Evolutionary conservation across 306 rosid species (phyloP).

Genomic region (Cicer bijugum): DNA sequence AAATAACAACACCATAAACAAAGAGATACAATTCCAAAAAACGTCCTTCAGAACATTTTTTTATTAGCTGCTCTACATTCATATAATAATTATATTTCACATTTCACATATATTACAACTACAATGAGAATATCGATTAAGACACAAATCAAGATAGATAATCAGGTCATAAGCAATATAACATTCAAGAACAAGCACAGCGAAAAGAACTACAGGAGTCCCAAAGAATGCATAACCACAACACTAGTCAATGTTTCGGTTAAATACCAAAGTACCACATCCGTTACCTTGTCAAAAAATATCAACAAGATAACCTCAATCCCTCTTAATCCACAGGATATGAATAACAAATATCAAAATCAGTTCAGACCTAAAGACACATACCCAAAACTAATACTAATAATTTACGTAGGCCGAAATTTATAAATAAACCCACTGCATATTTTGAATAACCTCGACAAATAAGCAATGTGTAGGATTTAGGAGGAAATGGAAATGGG

Average conservation of each 20-base stretch:
- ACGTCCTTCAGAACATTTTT: no score
- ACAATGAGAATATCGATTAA: neutral
- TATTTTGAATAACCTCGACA: no score
- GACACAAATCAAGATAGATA: conserved; percentile 20
- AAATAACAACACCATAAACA: neutral
- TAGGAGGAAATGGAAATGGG: neutral
- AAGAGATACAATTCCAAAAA: neutral
- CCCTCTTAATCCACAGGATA: neutral
- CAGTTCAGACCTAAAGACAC: neutral
- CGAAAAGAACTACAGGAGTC: neutral
- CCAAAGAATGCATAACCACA: conserved; percentile 7
- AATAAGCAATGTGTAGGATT: neutral
- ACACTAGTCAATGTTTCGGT: neutral
- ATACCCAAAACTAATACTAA: neutral
- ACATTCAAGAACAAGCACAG: no score
- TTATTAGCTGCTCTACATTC: neutral
- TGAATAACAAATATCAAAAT: neutral
- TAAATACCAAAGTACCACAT: neutral
- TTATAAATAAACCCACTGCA: neutral
- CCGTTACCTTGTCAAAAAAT: no score
- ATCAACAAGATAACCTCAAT: neutral
- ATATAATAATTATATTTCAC: neutral
- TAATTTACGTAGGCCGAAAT: neutral
- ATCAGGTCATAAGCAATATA: neutral
- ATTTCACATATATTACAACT: neutral